phyloP scores from a whole-genome alignment of 305 asterid genomes.

The Stenogyne calaminthoides region DNA sequence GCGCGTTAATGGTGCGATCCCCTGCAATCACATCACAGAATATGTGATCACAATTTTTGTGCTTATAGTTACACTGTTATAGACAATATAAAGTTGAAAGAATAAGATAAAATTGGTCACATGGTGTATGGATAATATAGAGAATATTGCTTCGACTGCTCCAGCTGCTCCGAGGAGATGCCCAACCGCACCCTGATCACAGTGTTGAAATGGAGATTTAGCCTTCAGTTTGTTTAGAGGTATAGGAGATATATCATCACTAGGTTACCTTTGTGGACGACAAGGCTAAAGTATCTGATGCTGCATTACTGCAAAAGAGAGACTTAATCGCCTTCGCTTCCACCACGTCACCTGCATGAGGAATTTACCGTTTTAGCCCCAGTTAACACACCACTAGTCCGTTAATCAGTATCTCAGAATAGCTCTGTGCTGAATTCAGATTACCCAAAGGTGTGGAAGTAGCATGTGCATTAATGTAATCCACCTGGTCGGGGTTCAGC shows the following conservation, averaged over 20 bases:
- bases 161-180: conserved; percentile 99
- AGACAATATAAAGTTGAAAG: background rate
- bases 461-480: conserved; percentile 94
- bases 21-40: conserved; percentile 49
- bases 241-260: background rate
- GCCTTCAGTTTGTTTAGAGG: background rate
- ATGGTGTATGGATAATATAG: conserved; percentile 76
- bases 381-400: background rate
- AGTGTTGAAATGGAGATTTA: conserved; percentile 10
- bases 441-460: conserved; percentile 97
- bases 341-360: conserved; percentile 70
- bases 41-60: no score
- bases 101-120: conserved; percentile 44
- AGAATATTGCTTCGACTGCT: conserved; percentile 89
- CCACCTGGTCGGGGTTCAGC: conserved; percentile 76
- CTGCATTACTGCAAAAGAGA: conserved; percentile 65
- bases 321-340: conserved; percentile 90
- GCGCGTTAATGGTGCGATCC: conserved; percentile 76
- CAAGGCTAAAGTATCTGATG: conserved; percentile 68
- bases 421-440: conserved; percentile 13
- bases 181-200: conserved; percentile 81
- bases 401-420: conserved; percentile 1
- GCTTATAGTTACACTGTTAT: no score
- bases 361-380: conserved; percentile 21
- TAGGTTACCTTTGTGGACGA: conserved; percentile 90